Conservation (phyloP, 805 yeast genomes). For the Kuraishia hungarica region DNA sequence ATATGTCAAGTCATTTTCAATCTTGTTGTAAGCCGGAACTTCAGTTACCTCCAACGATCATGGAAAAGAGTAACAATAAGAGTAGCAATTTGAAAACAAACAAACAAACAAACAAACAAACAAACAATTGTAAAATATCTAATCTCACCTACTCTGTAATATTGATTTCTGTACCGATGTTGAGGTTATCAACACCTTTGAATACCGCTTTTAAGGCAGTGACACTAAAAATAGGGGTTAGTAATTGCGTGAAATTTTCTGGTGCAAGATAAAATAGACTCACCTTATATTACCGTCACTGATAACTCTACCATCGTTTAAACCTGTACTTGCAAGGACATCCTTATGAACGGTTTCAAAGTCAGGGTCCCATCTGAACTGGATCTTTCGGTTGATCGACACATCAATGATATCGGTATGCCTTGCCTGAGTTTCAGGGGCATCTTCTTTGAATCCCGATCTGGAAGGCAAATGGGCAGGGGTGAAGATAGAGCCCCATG, state of each 20-base stretch:
- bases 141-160: conserved; percentile 29
- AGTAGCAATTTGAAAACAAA: not conserved
- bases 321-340: conserved; percentile 30
- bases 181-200: conserved; percentile 37
- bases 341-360: conserved; percentile 57
- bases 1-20: no score
- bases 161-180: conserved; percentile 44
- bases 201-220: conserved; percentile 71
- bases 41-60: not conserved
- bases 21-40: no score
- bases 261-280: conserved; percentile 8
- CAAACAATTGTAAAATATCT: not conserved
- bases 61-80: not conserved
- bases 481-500: conserved; percentile 65
- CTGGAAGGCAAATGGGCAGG: conserved; percentile 10
- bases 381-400: conserved; percentile 28
- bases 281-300: conserved; percentile 52
- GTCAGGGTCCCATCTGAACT: conserved; percentile 78
- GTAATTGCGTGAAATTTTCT: conserved; percentile 27
- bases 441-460: conserved; percentile 5
- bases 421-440: not conserved
- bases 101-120: not conserved
- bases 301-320: conserved; percentile 66
- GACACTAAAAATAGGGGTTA: conserved; percentile 27
- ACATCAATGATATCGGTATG: conserved; percentile 39